Evolutionary conservation across 371 early-diverging fungal species (phyloP), one percentile per base, ranked within the genome.

Genomic region (Quaeritorhiza haematococci): DNA sequence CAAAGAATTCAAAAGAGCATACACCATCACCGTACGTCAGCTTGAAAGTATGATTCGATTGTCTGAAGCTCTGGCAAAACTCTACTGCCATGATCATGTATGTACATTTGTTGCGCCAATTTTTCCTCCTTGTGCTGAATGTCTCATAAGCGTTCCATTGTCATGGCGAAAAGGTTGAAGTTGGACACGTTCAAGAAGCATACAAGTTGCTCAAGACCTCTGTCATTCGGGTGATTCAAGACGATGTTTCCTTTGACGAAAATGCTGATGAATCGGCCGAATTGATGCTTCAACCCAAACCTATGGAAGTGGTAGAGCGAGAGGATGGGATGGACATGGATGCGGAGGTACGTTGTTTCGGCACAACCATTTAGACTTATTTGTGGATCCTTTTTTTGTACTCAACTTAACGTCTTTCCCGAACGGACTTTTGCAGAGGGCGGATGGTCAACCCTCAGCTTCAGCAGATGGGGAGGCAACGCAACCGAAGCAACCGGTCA

Each of bases 11-110:
- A 47, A 8, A 17, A 38, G 13, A 38, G 38, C 38, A 13, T 91
- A 95, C 67, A 91, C 98, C 43, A 97, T 98, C 62, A 99, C 99
- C 1, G 99, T 98, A 15, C 87, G 99, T 58, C 98, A 98, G 71
- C 78, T 99, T 28, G 99, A 99, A 79, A 89, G 91, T 66, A 90
- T 99, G 83, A 87, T 99, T 34, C 92, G 99, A 58, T 82, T 99
- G 32, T 87, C 91, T 21, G 99, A 99, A 76, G 98, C 98, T 3
- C 80, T 96, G 67, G 99, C 99, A 8, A 88, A 95, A 67, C 89
- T 93, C 34, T 84, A 94, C 63, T 88, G 93, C 58, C 6, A 84
- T 47, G 79, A 84, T 23, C 70, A 80, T 58, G 91, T 92, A 68
- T 57, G 63, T 48, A 50, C 52, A 10, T 68, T 63, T 3, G 55